Evolutionary conservation across 2,329 filamentous ascomycete species (phyloP), one percentile per base, ranked within the genome.

Genomic region (Pezicula carpinea): DNA sequence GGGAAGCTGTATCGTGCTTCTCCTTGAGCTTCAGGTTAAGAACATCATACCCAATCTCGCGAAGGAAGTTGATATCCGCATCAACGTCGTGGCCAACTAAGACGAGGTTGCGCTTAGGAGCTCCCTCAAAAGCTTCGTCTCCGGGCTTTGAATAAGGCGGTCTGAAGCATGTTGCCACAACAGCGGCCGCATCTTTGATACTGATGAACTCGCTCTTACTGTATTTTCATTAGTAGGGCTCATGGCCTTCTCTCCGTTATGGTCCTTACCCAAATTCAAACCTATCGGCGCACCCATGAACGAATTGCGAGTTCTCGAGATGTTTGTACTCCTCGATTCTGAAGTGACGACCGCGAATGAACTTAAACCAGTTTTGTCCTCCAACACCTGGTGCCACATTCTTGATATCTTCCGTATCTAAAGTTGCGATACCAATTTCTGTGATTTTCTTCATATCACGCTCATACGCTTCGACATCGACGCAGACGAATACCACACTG

Each of bases 391-490:
- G 86, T 0, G 78, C 59, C 1, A 82, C 51, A 6, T 64, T 68
- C 1, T 66, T 57, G 18, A 89, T 61, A 32, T 76, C 65, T 4
- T 65, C 57, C 1, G 86, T 90, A 62, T 97, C 90, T 0, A 97
- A 72, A 3, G 84, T 83, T 1, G 89, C 84, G 34, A 99, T 73
- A 1, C 93, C 93, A 33, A 99, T 75, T 65, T 99, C 93, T 0
- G 91, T 95, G 49, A 97, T 76, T 11, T 79, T 71, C 29, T 74
- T 70, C 11, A 81, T 77, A 38, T 79, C 72, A 18, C 69, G 67
- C 64, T 99, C 93, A 48, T 83, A 88, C 1, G 85, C 82, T 65
- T 99, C 93, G 26, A 93, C 71, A 58, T 99, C 93, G 38, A 97
- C 73, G 52, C 79, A 82, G 49, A 96, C 72, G 56, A 96, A 85